Evolutionary conservation across 2,329 filamentous ascomycete genomes (phyloP).

Genomic region (Fusarium chuoi): DNA sequence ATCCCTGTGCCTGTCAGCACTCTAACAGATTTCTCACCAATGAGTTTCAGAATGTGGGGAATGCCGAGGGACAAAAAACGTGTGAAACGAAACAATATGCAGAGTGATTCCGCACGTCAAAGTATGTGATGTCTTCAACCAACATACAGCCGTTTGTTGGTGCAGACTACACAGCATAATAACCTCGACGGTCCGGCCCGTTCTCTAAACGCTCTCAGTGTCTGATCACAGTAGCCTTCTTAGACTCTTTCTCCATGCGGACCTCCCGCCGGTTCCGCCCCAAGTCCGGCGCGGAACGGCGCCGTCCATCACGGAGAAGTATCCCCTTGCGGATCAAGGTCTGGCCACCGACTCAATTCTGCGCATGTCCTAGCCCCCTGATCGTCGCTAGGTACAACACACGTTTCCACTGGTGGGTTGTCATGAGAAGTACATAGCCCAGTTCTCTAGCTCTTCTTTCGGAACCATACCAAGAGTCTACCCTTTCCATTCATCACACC

Average conservation of each 20-base stretch:
- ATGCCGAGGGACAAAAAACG: constrained; percentile 8
- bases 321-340: constrained; percentile 13
- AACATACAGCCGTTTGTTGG: not conserved
- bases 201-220: not conserved
- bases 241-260: not conserved
- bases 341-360: constrained; percentile 14
- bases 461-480: not conserved
- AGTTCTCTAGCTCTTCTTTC: not conserved
- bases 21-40: constrained; percentile 2
- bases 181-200: constrained; percentile 30
- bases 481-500: not conserved
- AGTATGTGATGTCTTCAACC: not conserved
- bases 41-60: not conserved
- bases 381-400: constrained; percentile 9
- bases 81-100: not conserved
- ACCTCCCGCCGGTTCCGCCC: not conserved
- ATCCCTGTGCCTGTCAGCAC: constrained; percentile 15
- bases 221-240: constrained; percentile 4
- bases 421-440: constrained; percentile 13
- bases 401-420: not conserved
- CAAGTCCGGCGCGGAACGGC: constrained; percentile 19
- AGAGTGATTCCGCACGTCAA: not conserved
- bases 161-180: not conserved
- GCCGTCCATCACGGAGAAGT: constrained; percentile 21
- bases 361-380: constrained; percentile 5